These are phyloP conservation scores for Colletotrichum liaoningense DNA, from an alignment of 2,329 filamentous ascomycete genomes.

Conservation along the genomic window DNA sequence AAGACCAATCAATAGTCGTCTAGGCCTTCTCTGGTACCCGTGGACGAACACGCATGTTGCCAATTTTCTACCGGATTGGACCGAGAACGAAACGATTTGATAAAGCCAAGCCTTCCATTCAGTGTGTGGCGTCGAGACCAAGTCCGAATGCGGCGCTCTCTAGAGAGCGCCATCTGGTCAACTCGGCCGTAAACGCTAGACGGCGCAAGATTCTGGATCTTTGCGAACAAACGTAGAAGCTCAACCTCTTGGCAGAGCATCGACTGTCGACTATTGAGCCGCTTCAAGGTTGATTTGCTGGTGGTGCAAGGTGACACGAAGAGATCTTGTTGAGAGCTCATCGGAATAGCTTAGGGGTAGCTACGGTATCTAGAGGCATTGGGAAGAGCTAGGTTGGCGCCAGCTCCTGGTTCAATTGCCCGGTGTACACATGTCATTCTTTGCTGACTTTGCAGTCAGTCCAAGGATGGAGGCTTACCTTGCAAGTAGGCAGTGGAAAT, in stretches of 20 bases:
- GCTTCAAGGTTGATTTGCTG: background rate
- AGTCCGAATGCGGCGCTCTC: conserved; percentile 11
- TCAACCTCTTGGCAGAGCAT: background rate
- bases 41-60: background rate
- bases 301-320: background rate
- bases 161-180: background rate
- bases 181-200: background rate
- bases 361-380: background rate
- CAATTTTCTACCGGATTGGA: background rate
- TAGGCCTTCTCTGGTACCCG: background rate
- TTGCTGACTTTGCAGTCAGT: background rate
- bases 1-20: background rate
- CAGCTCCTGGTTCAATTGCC: background rate
- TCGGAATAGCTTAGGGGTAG: background rate
- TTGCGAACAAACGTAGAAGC: background rate
- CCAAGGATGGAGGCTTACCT: background rate
- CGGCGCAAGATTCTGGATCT: background rate
- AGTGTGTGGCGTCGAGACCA: background rate
- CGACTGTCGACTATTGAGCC: background rate
- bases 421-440: background rate
- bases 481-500: conserved; percentile 12
- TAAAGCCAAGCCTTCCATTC: background rate
- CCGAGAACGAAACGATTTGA: background rate
- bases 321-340: background rate
- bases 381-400: background rate